A percentile compares a stretch with the other conserved stretches of the same genome.
Evolutionary conservation across 73 alveolate species (phyloP).

Genomic region (Uronychia binucleata): DNA sequence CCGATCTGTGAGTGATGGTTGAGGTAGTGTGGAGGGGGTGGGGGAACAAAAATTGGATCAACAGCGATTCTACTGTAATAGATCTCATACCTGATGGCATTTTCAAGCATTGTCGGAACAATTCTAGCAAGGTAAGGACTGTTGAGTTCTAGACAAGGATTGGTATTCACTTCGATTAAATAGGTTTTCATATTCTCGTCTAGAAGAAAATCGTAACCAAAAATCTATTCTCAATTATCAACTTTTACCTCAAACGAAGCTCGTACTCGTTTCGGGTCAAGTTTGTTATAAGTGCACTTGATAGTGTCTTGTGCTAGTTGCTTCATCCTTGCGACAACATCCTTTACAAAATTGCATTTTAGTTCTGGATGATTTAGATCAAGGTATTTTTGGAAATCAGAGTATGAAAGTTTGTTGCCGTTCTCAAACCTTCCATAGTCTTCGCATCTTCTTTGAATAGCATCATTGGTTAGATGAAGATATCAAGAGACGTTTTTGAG

Average conservation of each 20-base stretch:
- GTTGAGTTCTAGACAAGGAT: conserved; percentile 66
- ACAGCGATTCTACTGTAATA: conserved; percentile 9
- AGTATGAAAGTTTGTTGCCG: conserved; percentile 66
- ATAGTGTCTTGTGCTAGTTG: conserved; percentile 10
- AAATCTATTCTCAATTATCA: not conserved
- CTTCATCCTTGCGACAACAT: conserved; percentile 65
- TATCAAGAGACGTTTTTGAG: conserved; percentile 44
- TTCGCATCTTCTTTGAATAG: conserved; percentile 73
- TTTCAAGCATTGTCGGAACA: conserved; percentile 23
- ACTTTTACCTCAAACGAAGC: conserved; percentile 13
- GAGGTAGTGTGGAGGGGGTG: no score
- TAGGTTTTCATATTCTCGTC: conserved; percentile 78
- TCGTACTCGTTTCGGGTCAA: conserved; percentile 28
- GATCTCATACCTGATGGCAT: no score
- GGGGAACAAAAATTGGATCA: conserved; percentile 31
- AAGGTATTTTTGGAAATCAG: conserved; percentile 65
- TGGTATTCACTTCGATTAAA: conserved; percentile 84
- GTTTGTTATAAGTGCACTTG: conserved; percentile 5
- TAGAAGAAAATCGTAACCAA: conserved; percentile 56
- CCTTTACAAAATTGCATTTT: conserved; percentile 34
- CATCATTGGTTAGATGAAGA: conserved; percentile 80
- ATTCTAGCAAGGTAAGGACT: conserved; percentile 3
- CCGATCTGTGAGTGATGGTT: no score
- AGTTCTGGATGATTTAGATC: conserved; percentile 43
- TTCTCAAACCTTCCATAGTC: conserved; percentile 77